A percentile compares a stretch with the other conserved stretches of the same genome.
These are phyloP conservation scores for Bauhinia variegata DNA, from an alignment of 306 rosid species.

Conservation along the genomic window DNA sequence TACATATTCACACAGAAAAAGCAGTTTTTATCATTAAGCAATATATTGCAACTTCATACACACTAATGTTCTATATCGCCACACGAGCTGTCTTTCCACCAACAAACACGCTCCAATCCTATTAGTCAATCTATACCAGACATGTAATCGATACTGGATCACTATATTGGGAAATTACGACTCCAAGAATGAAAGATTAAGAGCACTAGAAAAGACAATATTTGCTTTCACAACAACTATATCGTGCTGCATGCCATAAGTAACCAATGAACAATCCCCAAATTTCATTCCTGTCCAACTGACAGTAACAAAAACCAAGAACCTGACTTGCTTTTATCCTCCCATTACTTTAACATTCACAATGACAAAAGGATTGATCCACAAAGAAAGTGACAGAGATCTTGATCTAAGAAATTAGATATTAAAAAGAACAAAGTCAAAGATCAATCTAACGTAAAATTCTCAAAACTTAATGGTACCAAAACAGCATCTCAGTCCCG, in stretches of 20 bases:
- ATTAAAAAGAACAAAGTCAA: not conserved
- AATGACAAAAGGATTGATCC: constrained; percentile 6
- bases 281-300: not conserved
- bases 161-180: constrained; percentile 5
- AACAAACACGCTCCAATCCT: no score
- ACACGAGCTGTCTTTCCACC: not conserved
- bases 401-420: not conserved
- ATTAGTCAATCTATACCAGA: no score
- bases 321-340: not conserved
- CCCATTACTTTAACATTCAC: not conserved
- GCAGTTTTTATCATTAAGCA: not conserved
- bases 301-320: not conserved
- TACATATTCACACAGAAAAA: constrained; percentile 7
- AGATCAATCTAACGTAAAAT: not conserved
- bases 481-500: not conserved
- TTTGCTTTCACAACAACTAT: not conserved
- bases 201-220: not conserved
- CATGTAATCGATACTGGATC: not conserved
- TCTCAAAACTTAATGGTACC: not conserved
- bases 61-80: not conserved
- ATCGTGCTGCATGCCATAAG: not conserved
- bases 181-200: not conserved
- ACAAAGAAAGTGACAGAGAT: not conserved
- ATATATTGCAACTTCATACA: constrained; percentile 5
- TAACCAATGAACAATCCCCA: not conserved